Base-by-base conservation (phyloP, 2,329 filamentous ascomycete species). In the Claviceps pazoutovae region DNA sequence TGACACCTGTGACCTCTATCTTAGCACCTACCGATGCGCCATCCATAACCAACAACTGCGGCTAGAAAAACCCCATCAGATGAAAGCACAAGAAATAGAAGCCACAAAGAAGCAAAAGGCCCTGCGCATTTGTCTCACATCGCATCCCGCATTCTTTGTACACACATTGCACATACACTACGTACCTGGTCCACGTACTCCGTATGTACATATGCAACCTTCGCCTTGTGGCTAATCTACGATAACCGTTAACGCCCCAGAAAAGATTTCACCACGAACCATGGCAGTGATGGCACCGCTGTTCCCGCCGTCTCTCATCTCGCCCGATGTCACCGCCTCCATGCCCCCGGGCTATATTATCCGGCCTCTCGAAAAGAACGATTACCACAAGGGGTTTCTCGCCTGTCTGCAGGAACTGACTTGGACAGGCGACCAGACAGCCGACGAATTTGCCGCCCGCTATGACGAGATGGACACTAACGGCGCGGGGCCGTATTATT, bases 341-440 rank as follows among this genome's bases (percentile, higher is more conserved):
- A 75, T 91, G 0, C 86, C 86, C 26, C 68, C 78, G 56, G 78
- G 79, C 58, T 91, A 88, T 72, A 77, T 70, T 2, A 78, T 88
- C 62, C 84, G 87, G 16, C 82, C 87, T 0, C 70, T 91, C 34
- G 74, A 79, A 59, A 79, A 78, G 58, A 71, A 69, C 52, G 87
- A 93, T 67, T 88, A 83, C 67, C 68, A 71, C 45, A 75, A 74
- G 46, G 85, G 84, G 53, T 89, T 89, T 66, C 75, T 91, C 48
- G 83, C 88, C 58, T 85, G 87, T 17, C 73, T 93, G 54, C 74
- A 80, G 30, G 85, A 88, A 16, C 72, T 93, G 52, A 91, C 87
- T 1, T 86, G 81, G 50, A 85, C 90, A 39, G 86, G 85, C 47
- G 82, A 89, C 44, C 76, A 88, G 52, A 75, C 74, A 7, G 75